Base-by-base conservation (phyloP, 2,329 filamentous ascomycete genomes). In the Epichloe gansuensis region DNA sequence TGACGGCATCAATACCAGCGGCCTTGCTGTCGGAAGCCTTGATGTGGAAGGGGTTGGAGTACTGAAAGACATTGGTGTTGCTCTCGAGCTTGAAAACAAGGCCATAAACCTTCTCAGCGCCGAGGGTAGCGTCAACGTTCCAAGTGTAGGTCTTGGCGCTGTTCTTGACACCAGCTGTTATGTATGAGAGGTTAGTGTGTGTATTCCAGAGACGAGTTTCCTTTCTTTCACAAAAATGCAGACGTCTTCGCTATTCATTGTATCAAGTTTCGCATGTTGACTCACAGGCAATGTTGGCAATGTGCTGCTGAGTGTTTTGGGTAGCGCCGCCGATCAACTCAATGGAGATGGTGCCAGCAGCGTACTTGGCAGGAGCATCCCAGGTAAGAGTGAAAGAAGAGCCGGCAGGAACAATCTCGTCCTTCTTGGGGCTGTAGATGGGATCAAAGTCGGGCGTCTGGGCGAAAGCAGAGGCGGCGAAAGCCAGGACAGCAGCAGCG, bases 11-110 rank as follows among this genome's bases (percentile, higher is more conserved):
- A 31, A 51, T 45, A 34, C 62, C 53, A 61, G 67, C 56, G 56
- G 59, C 51, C 50, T 57, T 56, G 55, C 64, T 54, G 52, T 57
- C 58, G 52, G 54, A 48, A 55, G 49, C 68, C 52, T 63, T 62
- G 61, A 81, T 80, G 62, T 70, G 60, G 72, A 85, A 85, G 60
- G 78, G 78, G 70, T 75, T 75, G 53, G 78, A 81, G 74, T 76
- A 83, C 74, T 84, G 80, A 74, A 78, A 80, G 62, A 74, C 67
- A 11, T 48, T 57, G 23, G 69, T 51, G 68, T 80, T 63, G 57
- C 65, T 67, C 59, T 77, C 73, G 38, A 75, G 70, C 56, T 65
- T 65, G 67, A 85, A 70, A 68, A 73, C 69, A 63, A 85, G 69
- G 58, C 81, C 81, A 67, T 83, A 84, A 61, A 73, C 72, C 50